A percentile compares a stretch with the other conserved stretches of the same genome.
phyloP scores from a whole-genome alignment of 768 basidiomycete genomes.

The Lactifluus pinguis region DNA sequence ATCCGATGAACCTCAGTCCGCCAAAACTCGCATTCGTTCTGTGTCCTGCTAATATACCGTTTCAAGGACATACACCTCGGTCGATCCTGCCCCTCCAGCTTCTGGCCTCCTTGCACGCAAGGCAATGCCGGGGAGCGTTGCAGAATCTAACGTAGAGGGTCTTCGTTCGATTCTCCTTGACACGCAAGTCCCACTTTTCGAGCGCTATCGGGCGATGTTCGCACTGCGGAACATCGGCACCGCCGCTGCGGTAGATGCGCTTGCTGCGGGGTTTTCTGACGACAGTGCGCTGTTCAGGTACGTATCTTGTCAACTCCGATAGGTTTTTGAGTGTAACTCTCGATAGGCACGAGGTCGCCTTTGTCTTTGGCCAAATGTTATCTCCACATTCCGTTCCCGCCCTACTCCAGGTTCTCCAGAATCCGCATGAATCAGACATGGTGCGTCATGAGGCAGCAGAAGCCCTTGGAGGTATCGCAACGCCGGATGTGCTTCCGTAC shows the following conservation, averaged over 20 bases:
- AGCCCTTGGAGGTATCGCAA: conserved; percentile 95
- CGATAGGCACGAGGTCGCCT: conserved; percentile 90
- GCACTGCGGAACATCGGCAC: conserved; percentile 90
- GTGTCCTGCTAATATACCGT: not conserved
- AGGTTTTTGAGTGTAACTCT: not conserved
- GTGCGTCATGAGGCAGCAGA: conserved; percentile 98
- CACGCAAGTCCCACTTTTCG: conserved; percentile 63
- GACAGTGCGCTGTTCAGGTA: conserved; percentile 91
- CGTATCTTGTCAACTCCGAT: conserved; percentile 19
- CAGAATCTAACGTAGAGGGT: conserved; percentile 38
- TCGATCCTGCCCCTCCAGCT: conserved; percentile 83
- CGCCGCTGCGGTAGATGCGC: conserved; percentile 75
- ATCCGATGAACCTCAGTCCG: conserved; percentile 33
- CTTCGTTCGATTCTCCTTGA: conserved; percentile 62
- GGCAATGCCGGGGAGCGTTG: conserved; percentile 42
- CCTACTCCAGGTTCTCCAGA: conserved; percentile 66
- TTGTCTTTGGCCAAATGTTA: conserved; percentile 93
- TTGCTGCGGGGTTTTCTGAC: conserved; percentile 85
- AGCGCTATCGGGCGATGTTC: conserved; percentile 98
- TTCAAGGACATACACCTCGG: conserved; percentile 62
- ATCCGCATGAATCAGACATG: conserved; percentile 80
- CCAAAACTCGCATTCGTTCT: not conserved
- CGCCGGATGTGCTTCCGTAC: conserved; percentile 81
- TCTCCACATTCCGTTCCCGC: conserved; percentile 84
- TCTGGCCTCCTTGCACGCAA: conserved; percentile 51